Evolutionary conservation across 805 yeast species (phyloP), one percentile per base, ranked within the genome.

Genomic region (Cyberlindnera mrakii): DNA sequence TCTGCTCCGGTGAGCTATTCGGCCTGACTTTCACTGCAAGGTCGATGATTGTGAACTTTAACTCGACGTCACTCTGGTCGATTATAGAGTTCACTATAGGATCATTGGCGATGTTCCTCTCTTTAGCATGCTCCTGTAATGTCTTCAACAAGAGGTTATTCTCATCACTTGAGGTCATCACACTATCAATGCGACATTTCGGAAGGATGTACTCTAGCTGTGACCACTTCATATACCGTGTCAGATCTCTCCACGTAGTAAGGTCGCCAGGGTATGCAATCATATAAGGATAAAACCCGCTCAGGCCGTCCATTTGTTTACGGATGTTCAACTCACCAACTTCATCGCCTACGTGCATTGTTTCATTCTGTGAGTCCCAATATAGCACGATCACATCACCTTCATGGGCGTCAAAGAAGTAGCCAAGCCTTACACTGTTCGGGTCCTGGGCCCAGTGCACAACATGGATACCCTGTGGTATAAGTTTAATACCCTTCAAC

Each of bases 381-480:
- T 52, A 44, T 10, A 68, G 42, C 0, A 60, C 41, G 2, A 68
- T 34, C 1, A 72, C 59, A 14, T 60, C 60, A 5, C 63, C 63
- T 7, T 68, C 70, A 11, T 47, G 32, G 20, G 71, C 62, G n/a
- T 52, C 47, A 15, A 68, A 39, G 53, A 51, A 65, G 52, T 57
- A 58, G 4, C 81, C 82, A 43, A 56, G 50, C 43, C 70, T 65
- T 50, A 64, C 59, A 51, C 66, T 75, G 33, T 53, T 40, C 6
- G 54, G 48, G 40, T 54, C 59, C 33, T 59, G 58, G 0, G 77
- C 72, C 60, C 74, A 70, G 57, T 81, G 86, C 11, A 80, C 50
- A 2, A 78, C 58, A 57, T 81, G 87, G 0, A 69, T 37, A 0
- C 86, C 86, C 4, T 56, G 44, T 0, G 76, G 69, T 4, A 81